A percentile compares a stretch with the other conserved stretches of the same genome.
phyloP scores from a whole-genome alignment of 2,329 filamentous ascomycete genomes.

The Lasiodiplodia theobromae region DNA sequence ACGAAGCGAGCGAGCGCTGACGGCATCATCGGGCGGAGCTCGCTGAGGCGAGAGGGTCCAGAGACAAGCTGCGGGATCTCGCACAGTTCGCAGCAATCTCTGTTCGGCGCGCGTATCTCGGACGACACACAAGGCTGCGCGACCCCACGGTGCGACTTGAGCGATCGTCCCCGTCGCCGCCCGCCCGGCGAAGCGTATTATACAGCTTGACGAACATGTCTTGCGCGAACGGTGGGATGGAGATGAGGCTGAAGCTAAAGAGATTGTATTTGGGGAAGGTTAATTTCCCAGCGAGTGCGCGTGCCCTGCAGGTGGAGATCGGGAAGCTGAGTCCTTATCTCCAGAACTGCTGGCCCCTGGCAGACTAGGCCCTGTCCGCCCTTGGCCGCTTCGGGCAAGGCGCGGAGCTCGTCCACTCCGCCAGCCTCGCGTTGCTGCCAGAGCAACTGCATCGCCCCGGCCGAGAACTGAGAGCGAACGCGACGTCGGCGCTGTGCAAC shows the following conservation, averaged over 20 bases:
- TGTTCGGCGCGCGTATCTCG: constrained; percentile 22
- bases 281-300: constrained; percentile 10
- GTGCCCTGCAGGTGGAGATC: constrained; percentile 6
- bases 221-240: constrained; percentile 2
- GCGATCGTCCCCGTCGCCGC: constrained; percentile 10
- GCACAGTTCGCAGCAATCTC: constrained; percentile 23
- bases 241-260: constrained; percentile 24
- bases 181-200: background rate
- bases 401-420: background rate
- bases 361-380: background rate
- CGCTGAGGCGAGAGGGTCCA: background rate
- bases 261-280: constrained; percentile 23
- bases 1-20: constrained; percentile 9
- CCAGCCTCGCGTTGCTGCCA: background rate
- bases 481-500: constrained; percentile 1
- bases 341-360: background rate
- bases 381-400: background rate
- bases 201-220: background rate
- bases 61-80: background rate
- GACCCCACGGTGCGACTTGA: background rate
- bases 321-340: constrained; percentile 7
- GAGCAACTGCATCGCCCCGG: constrained; percentile 7
- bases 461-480: background rate
- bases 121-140: constrained; percentile 3
- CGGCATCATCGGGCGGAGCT: constrained; percentile 5